Base-by-base conservation (phyloP, 2,329 filamentous ascomycete genomes). In the Neonectria neomacrospora region DNA sequence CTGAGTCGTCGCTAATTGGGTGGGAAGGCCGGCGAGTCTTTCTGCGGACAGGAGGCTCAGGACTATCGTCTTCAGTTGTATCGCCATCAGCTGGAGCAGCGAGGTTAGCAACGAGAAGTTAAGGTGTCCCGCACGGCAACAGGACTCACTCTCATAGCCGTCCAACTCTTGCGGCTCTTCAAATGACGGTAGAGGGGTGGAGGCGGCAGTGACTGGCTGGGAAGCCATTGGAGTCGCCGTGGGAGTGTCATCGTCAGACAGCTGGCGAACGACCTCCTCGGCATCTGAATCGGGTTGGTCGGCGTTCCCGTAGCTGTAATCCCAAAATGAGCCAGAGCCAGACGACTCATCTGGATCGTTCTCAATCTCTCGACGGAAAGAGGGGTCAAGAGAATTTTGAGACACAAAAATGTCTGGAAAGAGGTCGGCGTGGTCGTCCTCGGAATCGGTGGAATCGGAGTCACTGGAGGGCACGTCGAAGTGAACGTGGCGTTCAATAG, bases 361-460 rank as follows among this genome's bases (percentile, higher is more conserved):
- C 74, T 94, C 91, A 67, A 94, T 90, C 79, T 92, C 89, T 44
- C 87, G 86, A 67, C 91, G 90, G 73, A 95, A 88, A 54, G 85
- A 84, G 6, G 91, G 90, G 70, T 93, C 91, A 5, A 95, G 82
- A 16, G 87, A 85, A 73, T 88, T 90, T 77, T 94, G 91, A 53
- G 91, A 88, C 60, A 94, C 83, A 76, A 95, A 95, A 63, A 95
- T 89, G 74, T 94, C 89, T 1, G 91, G 90, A 65, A 93, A 93
- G 67, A 93, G 86, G 66, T 88, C 86, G 63, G 87, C 85, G 48
- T 84, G 79, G 66, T 89, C 85, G 62, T 88, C 85, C 41, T 90
- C 87, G 4, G 83, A 86, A 54, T 89, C 88, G 56, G 88, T 89
- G 3, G 86, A 87, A 63, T 89, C 86, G 57, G 86, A 91, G 69